phyloP scores from a whole-genome alignment of 2,329 filamentous ascomycete species.

The Sporothrix protearum region DNA sequence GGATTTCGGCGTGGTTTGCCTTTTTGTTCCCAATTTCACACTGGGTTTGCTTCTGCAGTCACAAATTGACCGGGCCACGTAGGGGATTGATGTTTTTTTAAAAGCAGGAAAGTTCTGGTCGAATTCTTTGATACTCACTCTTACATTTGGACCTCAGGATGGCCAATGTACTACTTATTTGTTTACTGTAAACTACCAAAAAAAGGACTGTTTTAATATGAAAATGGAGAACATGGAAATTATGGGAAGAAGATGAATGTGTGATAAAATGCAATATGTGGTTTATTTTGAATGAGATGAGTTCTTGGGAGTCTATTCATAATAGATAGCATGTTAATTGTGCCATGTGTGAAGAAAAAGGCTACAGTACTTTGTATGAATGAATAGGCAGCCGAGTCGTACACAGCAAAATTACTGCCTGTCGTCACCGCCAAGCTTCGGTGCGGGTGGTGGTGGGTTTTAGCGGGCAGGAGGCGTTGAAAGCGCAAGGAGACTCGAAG shows the following conservation, averaged over 20 bases:
- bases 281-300: too few relatives aligned
- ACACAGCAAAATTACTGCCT: slow-evolving; percentile 18
- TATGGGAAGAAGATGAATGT: neutral
- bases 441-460: neutral
- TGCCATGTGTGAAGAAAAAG: too few relatives aligned
- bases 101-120: neutral
- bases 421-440: slow-evolving; percentile 23
- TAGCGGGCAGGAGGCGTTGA: neutral
- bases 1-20: neutral
- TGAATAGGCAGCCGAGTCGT: neutral
- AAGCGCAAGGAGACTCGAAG: neutral
- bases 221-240: neutral
- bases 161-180: neutral
- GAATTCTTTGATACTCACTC: slow-evolving; percentile 1
- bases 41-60: neutral
- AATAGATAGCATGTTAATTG: too few relatives aligned
- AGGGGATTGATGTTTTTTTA: neutral
- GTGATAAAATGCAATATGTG: neutral
- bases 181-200: neutral
- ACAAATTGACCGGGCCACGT: neutral
- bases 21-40: neutral
- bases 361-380: neutral
- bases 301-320: too few relatives aligned
- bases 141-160: neutral
- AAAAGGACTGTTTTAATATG: neutral